Percentiles rank a stretch among this genome's conserved stretches.
Conservation (phyloP, 2,329 filamentous ascomycete species). For the Sporothrix pallida region DNA sequence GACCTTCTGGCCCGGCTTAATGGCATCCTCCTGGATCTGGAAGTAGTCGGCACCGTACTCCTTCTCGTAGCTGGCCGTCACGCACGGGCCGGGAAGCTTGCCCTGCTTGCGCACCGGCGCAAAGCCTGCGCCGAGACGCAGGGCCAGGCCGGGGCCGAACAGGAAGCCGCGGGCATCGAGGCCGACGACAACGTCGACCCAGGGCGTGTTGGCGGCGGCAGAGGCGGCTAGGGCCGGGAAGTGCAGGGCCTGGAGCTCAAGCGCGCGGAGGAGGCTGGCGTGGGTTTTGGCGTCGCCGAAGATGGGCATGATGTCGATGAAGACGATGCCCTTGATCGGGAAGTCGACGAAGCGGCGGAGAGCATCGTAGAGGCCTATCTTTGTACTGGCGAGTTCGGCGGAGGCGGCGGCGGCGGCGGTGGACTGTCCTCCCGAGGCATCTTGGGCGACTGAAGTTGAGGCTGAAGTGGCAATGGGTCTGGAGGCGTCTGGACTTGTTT, state of each 20-base stretch:
- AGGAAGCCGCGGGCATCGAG: constrained; percentile 94
- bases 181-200: constrained; percentile 83
- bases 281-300: constrained; percentile 81
- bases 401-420: constrained; percentile 64
- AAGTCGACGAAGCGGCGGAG: constrained; percentile 92
- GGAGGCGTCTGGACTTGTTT: constrained; percentile 45
- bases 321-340: constrained; percentile 88
- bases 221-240: constrained; percentile 47
- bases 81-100: constrained; percentile 89
- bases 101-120: constrained; percentile 94
- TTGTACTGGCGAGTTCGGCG: constrained; percentile 70
- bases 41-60: constrained; percentile 96
- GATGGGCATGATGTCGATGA: constrained; percentile 97
- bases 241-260: constrained; percentile 79
- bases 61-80: constrained; percentile 87
- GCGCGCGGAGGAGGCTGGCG: constrained; percentile 76
- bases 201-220: constrained; percentile 62
- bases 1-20: constrained; percentile 86
- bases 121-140: constrained; percentile 82
- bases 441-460: constrained; percentile 49
- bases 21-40: constrained; percentile 88
- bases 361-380: constrained; percentile 72
- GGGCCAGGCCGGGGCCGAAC: constrained; percentile 87
- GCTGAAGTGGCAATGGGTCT: constrained; percentile 39
- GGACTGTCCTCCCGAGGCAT: constrained; percentile 70